These are phyloP conservation scores for Heterobasidion parviporum DNA, from an alignment of 1,284 basidiomycete species.

Conservation along the genomic window DNA sequence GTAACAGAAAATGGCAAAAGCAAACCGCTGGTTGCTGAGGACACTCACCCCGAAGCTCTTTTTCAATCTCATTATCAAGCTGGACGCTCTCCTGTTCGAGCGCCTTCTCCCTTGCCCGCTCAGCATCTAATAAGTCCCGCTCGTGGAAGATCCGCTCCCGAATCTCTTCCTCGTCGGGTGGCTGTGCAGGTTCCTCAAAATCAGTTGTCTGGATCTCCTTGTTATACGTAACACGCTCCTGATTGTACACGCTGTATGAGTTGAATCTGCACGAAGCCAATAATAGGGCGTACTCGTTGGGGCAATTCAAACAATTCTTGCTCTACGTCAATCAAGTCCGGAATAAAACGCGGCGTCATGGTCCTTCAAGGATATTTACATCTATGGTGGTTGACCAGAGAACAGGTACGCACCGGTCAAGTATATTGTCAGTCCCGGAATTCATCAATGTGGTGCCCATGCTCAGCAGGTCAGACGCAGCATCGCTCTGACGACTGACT, in stretches of 20 bases:
- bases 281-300: conserved; percentile 49
- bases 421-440: conserved; percentile 52
- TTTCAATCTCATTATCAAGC: conserved; percentile 74
- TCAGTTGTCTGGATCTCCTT: conserved; percentile 87
- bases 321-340: conserved; percentile 80
- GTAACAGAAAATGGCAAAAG: conserved; percentile 1
- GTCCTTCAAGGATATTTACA: conserved; percentile 27
- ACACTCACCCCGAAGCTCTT: conserved; percentile 65
- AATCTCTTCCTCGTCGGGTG: conserved; percentile 63
- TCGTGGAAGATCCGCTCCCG: conserved; percentile 39
- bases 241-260: neutral
- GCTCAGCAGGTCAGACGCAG: conserved; percentile 40
- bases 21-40: neutral
- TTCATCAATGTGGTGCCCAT: conserved; percentile 38
- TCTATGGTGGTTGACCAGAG: neutral
- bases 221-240: conserved; percentile 89
- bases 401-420: conserved; percentile 46
- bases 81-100: conserved; percentile 74
- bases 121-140: conserved; percentile 54
- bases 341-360: conserved; percentile 54
- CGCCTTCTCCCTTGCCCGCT: conserved; percentile 70
- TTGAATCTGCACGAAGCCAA: neutral
- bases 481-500: conserved; percentile 60
- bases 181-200: conserved; percentile 39
- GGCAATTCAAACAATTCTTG: conserved; percentile 88